These are phyloP conservation scores for Trichoderma orchidacearum DNA, from an alignment of 495 filamentous ascomycete species.

Conservation along the genomic window DNA sequence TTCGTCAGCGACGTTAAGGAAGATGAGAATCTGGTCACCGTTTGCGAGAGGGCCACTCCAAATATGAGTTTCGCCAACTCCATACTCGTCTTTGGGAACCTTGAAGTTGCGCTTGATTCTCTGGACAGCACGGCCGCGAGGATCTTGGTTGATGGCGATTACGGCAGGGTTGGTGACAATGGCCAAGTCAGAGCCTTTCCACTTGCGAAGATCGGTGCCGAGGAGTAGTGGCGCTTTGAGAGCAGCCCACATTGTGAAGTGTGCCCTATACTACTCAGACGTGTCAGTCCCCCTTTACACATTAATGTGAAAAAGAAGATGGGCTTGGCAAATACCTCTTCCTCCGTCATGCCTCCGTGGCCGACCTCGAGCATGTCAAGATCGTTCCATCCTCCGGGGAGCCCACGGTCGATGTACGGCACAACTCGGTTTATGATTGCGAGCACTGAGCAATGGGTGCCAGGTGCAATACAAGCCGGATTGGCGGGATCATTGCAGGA, in stretches of 20 bases:
- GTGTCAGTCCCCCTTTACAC: neutral
- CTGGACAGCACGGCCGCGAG: conserved; percentile 22
- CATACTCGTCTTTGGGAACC: conserved; percentile 9
- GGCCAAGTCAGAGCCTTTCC: conserved; percentile 29
- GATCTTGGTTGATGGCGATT: conserved; percentile 33
- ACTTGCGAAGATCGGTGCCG: conserved; percentile 24
- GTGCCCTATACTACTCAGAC: conserved; percentile 15
- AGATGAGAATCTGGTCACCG: conserved; percentile 27
- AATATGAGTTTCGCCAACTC: conserved; percentile 28
- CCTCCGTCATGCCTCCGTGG: conserved; percentile 33
- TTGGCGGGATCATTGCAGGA: neutral
- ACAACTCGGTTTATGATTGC: neutral
- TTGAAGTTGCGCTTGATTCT: conserved; percentile 13
- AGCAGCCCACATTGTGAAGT: conserved; percentile 29
- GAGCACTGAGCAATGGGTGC: neutral
- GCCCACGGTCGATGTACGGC: neutral
- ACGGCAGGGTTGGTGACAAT: conserved; percentile 45
- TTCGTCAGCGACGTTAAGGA: conserved; percentile 21
- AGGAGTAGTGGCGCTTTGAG: conserved; percentile 21
- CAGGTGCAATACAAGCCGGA: neutral
- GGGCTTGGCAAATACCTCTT: too few species aligned
- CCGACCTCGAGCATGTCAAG: conserved; percentile 57
- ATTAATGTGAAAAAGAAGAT: too few species aligned
- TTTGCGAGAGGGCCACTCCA: conserved; percentile 30
- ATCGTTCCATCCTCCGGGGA: conserved; percentile 42